Percentiles rank a stretch among this genome's conserved stretches.
These are phyloP conservation scores for Cyclotella baltica DNA, from an alignment of 108 stramenopile genomes.

Conservation along the genomic window DNA sequence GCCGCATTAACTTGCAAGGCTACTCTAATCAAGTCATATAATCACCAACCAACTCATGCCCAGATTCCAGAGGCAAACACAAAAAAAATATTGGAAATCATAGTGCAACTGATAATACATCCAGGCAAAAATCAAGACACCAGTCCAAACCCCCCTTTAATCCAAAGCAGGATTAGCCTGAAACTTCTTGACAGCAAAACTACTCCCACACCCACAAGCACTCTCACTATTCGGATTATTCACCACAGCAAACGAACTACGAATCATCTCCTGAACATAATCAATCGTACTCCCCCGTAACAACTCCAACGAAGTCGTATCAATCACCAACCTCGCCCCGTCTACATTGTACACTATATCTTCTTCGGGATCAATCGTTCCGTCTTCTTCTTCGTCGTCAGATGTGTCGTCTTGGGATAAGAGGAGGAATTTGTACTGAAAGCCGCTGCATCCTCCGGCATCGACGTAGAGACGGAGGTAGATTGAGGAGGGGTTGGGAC, in stretches of 20 bases:
- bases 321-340: slow-evolving; percentile 67
- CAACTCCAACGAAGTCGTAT: slow-evolving; percentile 81
- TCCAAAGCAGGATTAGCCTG: slow-evolving; percentile 86
- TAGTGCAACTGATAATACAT: not conserved
- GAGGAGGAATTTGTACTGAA: slow-evolving; percentile 87
- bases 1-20: no score
- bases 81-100: not conserved
- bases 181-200: slow-evolving; percentile 98
- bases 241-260: slow-evolving; percentile 91
- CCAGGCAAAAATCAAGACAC: not conserved
- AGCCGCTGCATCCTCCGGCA: slow-evolving; percentile 91
- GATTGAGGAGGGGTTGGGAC: slow-evolving; percentile 48
- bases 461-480: slow-evolving; percentile 89
- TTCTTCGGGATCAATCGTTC: slow-evolving; percentile 67
- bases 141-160: slow-evolving; percentile 21
- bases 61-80: not conserved
- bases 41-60: no score
- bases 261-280: slow-evolving; percentile 96
- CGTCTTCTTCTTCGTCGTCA: slow-evolving; percentile 55
- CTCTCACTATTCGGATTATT: slow-evolving; percentile 96
- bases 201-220: slow-evolving; percentile 97
- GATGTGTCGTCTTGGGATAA: slow-evolving; percentile 44
- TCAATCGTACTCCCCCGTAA: slow-evolving; percentile 93
- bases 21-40: no score
- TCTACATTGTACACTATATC: slow-evolving; percentile 55